A percentile compares a stretch with the other conserved stretches of the same genome.
Conservation (phyloP, 192 early-diverging fungal genomes). For the Pilaira anomala region DNA sequence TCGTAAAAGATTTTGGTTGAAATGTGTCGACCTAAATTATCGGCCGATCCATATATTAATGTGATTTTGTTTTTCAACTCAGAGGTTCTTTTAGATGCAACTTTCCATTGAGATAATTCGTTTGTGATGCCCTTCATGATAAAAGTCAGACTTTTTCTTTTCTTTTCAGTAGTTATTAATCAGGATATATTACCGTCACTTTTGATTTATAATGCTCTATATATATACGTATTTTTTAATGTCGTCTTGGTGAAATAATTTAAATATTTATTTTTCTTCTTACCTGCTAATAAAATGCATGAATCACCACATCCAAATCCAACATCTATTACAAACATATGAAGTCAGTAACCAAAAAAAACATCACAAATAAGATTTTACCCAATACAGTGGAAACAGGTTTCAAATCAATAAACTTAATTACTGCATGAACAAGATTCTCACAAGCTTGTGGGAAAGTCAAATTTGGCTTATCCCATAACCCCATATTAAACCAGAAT, state of each 20-base stretch:
- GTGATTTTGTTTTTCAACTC: neutral
- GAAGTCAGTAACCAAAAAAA: conserved; percentile 16
- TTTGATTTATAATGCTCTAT: conserved; percentile 18
- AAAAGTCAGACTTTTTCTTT: neutral
- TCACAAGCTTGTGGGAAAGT: conserved; percentile 43
- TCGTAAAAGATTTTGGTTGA: conserved; percentile 15
- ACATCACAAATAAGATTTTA: conserved; percentile 38
- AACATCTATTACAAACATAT: conserved; percentile 43
- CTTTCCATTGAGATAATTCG: conserved; percentile 39
- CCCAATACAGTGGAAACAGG: conserved; percentile 5
- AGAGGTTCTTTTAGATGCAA: conserved; percentile 27
- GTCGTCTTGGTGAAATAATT: neutral
- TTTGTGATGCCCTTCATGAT: conserved; percentile 42
- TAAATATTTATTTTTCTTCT: neutral
- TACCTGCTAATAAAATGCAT: conserved; percentile 39
- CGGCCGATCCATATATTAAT: conserved; percentile 26
- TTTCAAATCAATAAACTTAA: conserved; percentile 13
- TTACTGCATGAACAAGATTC: conserved; percentile 36
- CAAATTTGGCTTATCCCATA: conserved; percentile 34
- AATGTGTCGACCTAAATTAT: neutral
- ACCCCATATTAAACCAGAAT: conserved; percentile 51
- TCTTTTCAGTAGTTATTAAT: neutral
- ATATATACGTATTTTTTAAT: neutral
- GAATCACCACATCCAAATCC: conserved; percentile 57
- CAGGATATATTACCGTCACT: conserved; percentile 19